Evolutionary conservation across 768 basidiomycete species (phyloP), one percentile per base, ranked within the genome.

Genomic region (Dioszegia hungarica): DNA sequence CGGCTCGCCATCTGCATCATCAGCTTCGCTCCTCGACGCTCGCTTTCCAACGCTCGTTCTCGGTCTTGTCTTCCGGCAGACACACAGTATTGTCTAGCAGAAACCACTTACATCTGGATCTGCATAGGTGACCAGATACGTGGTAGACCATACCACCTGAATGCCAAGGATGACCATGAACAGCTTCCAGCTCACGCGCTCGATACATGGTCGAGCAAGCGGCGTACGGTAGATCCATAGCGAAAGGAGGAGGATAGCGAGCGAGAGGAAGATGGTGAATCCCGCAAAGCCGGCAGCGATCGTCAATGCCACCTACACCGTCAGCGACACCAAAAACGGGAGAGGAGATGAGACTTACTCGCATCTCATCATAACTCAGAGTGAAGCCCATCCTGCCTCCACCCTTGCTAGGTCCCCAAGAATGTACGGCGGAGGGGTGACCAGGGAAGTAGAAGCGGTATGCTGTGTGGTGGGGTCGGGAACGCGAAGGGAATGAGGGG

Each of bases 101-200:
- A n/a, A n/a, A n/a, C n/a, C n/a, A 51, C 49, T 51, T 22, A 51
- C 49, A 51, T 14, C 31, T 10, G 49, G 34, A 38, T 51, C 49
- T 14, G 36, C 29, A 33, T 51, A 51, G 17, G 34, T n/a, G 14
- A 51, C 28, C 2, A 51, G 1, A 27, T 51, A 51, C 36, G 27
- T 27, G 12, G 12, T 3, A 17, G 49, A 34, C 49, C 49, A 51
- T 3, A 51, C 36, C 6, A 51, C 36, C 36, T 51, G 49, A 12
- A 25, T 38, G 3, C 34, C 34, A 20, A 51, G 11, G 2, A 51
- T 20, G 3, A 51, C 34, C 37, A 51, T 37, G 15, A 51, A 51
- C 36, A 51, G 17, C 15, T 20, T 51, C 49, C 49, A 51, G 36
- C 49, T 51, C 37, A 51, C 14, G 6, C 49, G 49, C 25, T 51